phyloP scores from a whole-genome alignment of 2,329 filamentous ascomycete species.

The Paraphaeosphaeria sporulosa region DNA sequence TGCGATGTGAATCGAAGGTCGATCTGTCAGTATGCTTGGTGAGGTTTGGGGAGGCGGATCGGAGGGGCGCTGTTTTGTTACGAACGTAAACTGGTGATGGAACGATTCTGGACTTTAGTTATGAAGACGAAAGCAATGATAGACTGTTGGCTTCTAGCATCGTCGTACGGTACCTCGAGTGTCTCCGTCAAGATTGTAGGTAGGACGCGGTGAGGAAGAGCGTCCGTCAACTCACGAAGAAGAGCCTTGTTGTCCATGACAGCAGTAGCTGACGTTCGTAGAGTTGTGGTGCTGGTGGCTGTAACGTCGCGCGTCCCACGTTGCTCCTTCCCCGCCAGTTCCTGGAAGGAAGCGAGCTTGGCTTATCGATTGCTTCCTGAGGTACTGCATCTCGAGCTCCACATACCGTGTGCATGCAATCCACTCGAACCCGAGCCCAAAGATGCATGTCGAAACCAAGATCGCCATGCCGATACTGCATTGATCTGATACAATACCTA shows the following conservation, averaged over 20 bases:
- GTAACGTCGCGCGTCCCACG: neutral
- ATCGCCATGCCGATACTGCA: neutral
- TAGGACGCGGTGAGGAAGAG: neutral
- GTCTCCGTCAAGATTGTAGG: neutral
- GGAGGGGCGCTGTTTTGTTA: neutral
- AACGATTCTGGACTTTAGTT: neutral
- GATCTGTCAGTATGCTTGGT: neutral
- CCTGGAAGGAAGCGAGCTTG: neutral
- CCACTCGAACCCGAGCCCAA: neutral
- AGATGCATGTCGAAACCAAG: neutral
- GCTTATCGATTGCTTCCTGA: neutral
- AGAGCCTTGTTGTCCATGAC: neutral
- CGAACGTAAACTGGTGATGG: neutral
- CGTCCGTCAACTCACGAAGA: neutral
- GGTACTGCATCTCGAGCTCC: neutral
- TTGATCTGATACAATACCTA: neutral
- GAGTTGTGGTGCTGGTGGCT: neutral
- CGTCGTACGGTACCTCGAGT: neutral
- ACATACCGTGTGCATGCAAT: neutral
- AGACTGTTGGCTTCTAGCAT: neutral
- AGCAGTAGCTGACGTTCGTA: too few species aligned
- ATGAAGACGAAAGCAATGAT: neutral
- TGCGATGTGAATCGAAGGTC: neutral
- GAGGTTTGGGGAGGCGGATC: neutral
- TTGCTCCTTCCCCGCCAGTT: constrained; percentile 2